Conservation (phyloP, 495 filamentous ascomycete genomes). For the Penicillium paxilli region DNA sequence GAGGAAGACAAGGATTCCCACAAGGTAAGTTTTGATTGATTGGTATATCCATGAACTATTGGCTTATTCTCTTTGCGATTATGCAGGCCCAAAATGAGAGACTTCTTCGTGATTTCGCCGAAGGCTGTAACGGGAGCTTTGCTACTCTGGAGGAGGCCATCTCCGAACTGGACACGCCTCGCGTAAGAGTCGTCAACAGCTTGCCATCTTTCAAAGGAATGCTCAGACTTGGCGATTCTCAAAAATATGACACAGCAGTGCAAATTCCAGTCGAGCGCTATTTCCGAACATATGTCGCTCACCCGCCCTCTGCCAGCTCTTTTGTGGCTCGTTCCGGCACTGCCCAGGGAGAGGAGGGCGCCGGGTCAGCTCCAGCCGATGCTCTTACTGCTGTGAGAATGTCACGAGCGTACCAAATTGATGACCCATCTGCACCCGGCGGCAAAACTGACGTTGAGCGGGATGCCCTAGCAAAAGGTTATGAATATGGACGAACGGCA, state of each 20-base stretch:
- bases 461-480: constrained; percentile 88
- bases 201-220: constrained; percentile 76
- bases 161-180: constrained; percentile 70
- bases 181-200: constrained; percentile 69
- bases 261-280: constrained; percentile 88
- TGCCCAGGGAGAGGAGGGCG: constrained; percentile 39
- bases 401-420: constrained; percentile 75
- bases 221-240: constrained; percentile 76
- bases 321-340: constrained; percentile 60
- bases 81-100: constrained; percentile 64
- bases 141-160: constrained; percentile 87
- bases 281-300: constrained; percentile 76
- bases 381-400: constrained; percentile 66
- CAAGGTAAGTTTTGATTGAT: constrained; percentile 59
- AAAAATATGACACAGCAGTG: constrained; percentile 72
- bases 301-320: constrained; percentile 69
- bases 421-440: constrained; percentile 69
- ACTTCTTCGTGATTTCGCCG: constrained; percentile 59
- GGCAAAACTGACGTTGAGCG: constrained; percentile 82
- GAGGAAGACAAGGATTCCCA: constrained; percentile 79
- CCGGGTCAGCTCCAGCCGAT: constrained; percentile 26
- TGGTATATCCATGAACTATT: too few relatives aligned
- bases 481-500: constrained; percentile 89
- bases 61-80: background rate
- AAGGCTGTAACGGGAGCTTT: constrained; percentile 66